phyloP scores from a whole-genome alignment of 768 basidiomycete genomes.

The Multifurca ochricompacta region DNA sequence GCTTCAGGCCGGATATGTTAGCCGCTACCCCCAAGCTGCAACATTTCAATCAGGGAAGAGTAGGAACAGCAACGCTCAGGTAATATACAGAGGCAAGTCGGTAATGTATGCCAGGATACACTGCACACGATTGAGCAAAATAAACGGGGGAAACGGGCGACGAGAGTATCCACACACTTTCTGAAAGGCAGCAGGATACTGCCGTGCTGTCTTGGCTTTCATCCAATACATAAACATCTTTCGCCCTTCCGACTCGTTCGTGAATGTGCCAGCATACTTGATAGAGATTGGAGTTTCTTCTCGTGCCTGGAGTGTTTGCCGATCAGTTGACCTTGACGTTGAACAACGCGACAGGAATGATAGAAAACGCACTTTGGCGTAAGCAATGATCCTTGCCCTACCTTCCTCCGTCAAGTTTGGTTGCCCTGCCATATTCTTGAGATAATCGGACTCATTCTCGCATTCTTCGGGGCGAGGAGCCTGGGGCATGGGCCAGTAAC shows the following conservation, averaged over 20 bases:
- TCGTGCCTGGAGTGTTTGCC: conserved; percentile 45
- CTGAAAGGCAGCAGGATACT: conserved; percentile 65
- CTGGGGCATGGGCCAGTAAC: conserved; percentile 62
- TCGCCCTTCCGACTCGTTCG: conserved; percentile 37
- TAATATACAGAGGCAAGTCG: conserved; percentile 60
- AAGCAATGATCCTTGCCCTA: conserved; percentile 28
- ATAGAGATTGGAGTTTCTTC: conserved; percentile 60
- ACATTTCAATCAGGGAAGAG: conserved; percentile 13
- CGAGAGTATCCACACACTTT: conserved; percentile 40
- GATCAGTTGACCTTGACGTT: background rate
- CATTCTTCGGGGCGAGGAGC: conserved; percentile 47
- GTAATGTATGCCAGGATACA: conserved; percentile 77
- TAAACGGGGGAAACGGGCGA: background rate
- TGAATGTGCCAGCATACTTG: conserved; percentile 42
- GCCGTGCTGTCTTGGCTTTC: conserved; percentile 59
- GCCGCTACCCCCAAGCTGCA: conserved; percentile 49
- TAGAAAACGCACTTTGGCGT: conserved; percentile 24
- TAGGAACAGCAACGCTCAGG: background rate
- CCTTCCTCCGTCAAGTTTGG: conserved; percentile 30
- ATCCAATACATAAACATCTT: conserved; percentile 69
- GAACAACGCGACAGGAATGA: background rate
- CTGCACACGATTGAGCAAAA: conserved; percentile 29
- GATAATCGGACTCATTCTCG: conserved; percentile 24
- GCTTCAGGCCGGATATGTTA: conserved; percentile 47
- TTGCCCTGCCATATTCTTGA: conserved; percentile 27